Evolutionary conservation across 352 stramenopile species (phyloP), one percentile per base, ranked within the genome.

Genomic region (Peronospora destructor): DNA sequence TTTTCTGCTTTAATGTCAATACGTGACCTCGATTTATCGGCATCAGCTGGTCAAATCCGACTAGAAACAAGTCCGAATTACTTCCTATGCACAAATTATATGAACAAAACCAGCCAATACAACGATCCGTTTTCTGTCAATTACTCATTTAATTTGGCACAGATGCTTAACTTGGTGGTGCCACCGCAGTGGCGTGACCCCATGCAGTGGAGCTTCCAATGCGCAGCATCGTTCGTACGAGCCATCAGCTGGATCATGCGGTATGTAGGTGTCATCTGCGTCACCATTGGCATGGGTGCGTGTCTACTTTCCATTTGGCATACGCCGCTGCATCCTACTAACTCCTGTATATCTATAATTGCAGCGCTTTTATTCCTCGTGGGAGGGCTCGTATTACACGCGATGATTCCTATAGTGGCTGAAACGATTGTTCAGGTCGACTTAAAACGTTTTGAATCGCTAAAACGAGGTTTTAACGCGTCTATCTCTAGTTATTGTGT

Each of bases 151-250:
- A 21, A 21, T 21, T 21, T 21, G 19, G 19, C 3, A 21, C 19
- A 21, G 19, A 21, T 21, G 19, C 19, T 21, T 21, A 1, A 21
- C 3, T 21, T 21, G 35, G 14, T 64, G 40, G 14, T 64, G 40
- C 53, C 61, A 21, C 63, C 64, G 14, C 72, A 72, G n/a, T 72
- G 67, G 64, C 72, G 64, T 32, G 72, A 83, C 58, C 72, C 72
- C 9, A 74, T 76, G 69, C 66, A 80, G 23, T 67, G 59, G 39
- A 34, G 51, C 8, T 80, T 83, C 56, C 13, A 78, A 1, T 59
- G 56, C 30, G 53, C 56, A 6, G 57, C 52, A 4, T 52, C 60
- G 17, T 60, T 73, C 36, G 57, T 62, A 19, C 69, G 61, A 21
- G 53, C 36, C 19, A 68, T 64, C 32, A 76, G 60, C 53, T 58